A percentile compares a stretch with the other conserved stretches of the same genome.
Conservation (phyloP, 768 basidiomycete genomes). For the Trametes meyenii region DNA sequence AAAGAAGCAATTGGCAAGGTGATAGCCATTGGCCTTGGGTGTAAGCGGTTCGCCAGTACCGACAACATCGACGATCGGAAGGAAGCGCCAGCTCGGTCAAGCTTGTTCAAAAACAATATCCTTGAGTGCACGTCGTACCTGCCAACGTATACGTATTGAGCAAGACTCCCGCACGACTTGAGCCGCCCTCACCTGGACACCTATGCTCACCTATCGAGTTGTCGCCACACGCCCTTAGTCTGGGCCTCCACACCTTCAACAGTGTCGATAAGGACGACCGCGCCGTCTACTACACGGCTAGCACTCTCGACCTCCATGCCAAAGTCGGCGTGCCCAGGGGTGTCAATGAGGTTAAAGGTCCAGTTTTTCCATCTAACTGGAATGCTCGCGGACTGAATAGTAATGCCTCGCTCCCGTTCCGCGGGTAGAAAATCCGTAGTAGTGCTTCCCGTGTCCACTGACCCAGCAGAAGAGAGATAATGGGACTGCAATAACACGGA, state of each 20-base stretch:
- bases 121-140: conserved; percentile 83
- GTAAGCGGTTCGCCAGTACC: conserved; percentile 71
- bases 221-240: conserved; percentile 87
- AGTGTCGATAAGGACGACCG: conserved; percentile 85
- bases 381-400: conserved; percentile 90
- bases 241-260: conserved; percentile 93
- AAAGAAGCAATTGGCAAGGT: conserved; percentile 82
- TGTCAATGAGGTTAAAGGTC: conserved; percentile 88
- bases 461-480: conserved; percentile 72
- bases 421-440: conserved; percentile 90
- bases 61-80: conserved; percentile 73
- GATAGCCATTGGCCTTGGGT: conserved; percentile 70
- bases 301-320: conserved; percentile 98
- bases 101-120: conserved; percentile 84
- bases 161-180: background rate
- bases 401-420: conserved; percentile 88
- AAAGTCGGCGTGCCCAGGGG: conserved; percentile 92
- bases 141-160: conserved; percentile 1
- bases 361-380: conserved; percentile 85
- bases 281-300: conserved; percentile 87
- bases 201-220: conserved; percentile 73
- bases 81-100: conserved; percentile 86
- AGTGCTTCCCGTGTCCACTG: conserved; percentile 89
- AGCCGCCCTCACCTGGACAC: conserved; percentile 37
- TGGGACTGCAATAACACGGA: conserved; percentile 79